Conservation (phyloP, 2,329 filamentous ascomycete genomes). For the Penicillium sp. region DNA sequence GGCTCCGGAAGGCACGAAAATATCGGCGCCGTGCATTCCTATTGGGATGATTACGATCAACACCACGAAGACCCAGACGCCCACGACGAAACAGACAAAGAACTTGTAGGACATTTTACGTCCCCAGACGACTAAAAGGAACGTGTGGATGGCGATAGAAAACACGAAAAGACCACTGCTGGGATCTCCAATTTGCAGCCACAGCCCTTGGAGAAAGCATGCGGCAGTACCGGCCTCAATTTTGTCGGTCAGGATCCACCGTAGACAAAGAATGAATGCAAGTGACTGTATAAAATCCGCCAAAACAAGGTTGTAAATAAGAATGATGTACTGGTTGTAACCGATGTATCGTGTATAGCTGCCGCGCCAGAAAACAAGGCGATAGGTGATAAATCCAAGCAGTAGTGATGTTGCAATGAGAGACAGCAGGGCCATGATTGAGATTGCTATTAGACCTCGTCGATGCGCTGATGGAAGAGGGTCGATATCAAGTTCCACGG, state of each 20-base stretch:
- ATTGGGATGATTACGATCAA: constrained; percentile 50
- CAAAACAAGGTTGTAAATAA: constrained; percentile 54
- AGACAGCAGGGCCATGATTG: constrained; percentile 49
- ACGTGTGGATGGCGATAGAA: constrained; percentile 56
- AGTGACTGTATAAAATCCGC: constrained; percentile 55
- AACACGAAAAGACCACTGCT: constrained; percentile 54
- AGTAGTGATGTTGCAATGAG: constrained; percentile 45
- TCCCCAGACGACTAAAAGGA: constrained; percentile 49
- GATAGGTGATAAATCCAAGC: constrained; percentile 51
- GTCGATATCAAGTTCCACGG: constrained; percentile 27
- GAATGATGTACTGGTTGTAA: constrained; percentile 55
- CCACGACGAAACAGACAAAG: constrained; percentile 46
- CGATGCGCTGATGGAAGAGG: constrained; percentile 36
- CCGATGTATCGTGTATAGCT: constrained; percentile 51
- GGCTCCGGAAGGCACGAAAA: constrained; percentile 51
- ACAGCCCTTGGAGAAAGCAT: constrained; percentile 53
- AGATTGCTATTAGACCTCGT: constrained; percentile 48
- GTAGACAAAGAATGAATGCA: constrained; percentile 50
- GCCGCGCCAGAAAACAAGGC: constrained; percentile 51
- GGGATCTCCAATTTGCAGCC: constrained; percentile 54
- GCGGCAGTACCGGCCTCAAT: constrained; percentile 45
- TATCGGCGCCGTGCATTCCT: constrained; percentile 39
- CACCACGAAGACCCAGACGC: constrained; percentile 48
- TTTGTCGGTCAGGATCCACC: constrained; percentile 47
- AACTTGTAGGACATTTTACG: constrained; percentile 46